phyloP scores from a whole-genome alignment of 1,284 basidiomycete genomes.

The Phylloboletellus chloephorus region DNA sequence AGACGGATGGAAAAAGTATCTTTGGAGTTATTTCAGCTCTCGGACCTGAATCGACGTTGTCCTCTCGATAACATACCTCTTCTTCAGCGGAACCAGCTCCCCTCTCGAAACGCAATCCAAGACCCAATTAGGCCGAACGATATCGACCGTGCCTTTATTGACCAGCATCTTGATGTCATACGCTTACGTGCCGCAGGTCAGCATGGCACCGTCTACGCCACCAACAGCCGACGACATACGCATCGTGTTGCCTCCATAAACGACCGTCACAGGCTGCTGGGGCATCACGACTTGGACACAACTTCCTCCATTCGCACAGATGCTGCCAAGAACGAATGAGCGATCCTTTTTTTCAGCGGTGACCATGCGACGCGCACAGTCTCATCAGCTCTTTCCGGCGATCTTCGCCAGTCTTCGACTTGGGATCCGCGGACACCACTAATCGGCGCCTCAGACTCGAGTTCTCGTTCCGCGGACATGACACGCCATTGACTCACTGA shows the following conservation, averaged over 20 bases:
- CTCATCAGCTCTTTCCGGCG: conserved; percentile 63
- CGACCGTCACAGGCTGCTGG: conserved; percentile 45
- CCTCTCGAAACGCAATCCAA: conserved; percentile 64
- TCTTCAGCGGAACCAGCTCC: conserved; percentile 53
- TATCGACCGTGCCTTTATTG: conserved; percentile 59
- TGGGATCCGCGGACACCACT: conserved; percentile 79
- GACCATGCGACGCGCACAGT: conserved; percentile 40
- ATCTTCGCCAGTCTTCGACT: conserved; percentile 59
- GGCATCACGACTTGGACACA: conserved; percentile 56
- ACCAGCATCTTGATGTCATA: conserved; percentile 63
- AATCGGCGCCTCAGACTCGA: conserved; percentile 1
- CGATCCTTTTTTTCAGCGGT: neutral
- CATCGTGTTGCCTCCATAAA: conserved; percentile 61
- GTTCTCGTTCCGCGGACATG: neutral
- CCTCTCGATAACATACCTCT: conserved; percentile 46
- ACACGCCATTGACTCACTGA: conserved; percentile 60
- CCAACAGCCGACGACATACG: conserved; percentile 41
- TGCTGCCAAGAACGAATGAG: conserved; percentile 39
- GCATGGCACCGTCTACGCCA: neutral
- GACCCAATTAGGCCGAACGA: conserved; percentile 79
- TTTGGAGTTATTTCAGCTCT: conserved; percentile 23
- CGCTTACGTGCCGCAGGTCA: conserved; percentile 41
- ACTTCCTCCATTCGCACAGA: conserved; percentile 73
- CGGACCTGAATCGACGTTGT: neutral
- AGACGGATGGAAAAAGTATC: conserved; percentile 74